Conservation (phyloP, 306 rosid genomes). For the Glycyrrhiza uralensis region DNA sequence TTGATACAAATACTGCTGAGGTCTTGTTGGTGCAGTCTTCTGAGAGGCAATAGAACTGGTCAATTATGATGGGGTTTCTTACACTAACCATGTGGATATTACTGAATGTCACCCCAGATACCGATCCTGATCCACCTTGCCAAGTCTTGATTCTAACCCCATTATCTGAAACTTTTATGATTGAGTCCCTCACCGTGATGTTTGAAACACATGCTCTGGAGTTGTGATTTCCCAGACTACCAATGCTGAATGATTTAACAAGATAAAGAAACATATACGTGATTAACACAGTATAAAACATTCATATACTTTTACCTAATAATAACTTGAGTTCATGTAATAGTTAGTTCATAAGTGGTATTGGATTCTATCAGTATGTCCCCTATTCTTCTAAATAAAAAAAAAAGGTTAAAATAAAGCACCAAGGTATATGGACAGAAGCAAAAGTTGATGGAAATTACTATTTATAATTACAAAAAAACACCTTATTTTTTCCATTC, state of each 20-base stretch:
- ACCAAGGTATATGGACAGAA: too few species aligned
- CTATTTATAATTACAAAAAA: too few species aligned
- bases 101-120: constrained; percentile 66
- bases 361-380: too few species aligned
- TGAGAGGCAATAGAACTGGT: constrained; percentile 76
- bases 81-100: constrained; percentile 79
- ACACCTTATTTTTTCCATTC: too few species aligned
- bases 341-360: too few species aligned
- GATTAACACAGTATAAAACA: too few species aligned
- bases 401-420: too few species aligned
- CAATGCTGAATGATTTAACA: constrained; percentile 52
- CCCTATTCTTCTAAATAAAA: too few species aligned
- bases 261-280: too few species aligned
- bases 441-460: too few species aligned
- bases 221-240: constrained; percentile 82
- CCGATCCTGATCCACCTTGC: constrained; percentile 94
- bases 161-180: constrained; percentile 56
- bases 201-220: constrained; percentile 75
- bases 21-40: constrained; percentile 65
- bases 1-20: constrained; percentile 69
- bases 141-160: constrained; percentile 96
- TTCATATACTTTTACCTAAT: too few species aligned
- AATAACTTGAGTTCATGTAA: background rate
- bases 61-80: constrained; percentile 80
- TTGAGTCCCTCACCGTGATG: constrained; percentile 72